Conservation (phyloP, 257 asterid species). For the Galeopsis tetrahit region DNA sequence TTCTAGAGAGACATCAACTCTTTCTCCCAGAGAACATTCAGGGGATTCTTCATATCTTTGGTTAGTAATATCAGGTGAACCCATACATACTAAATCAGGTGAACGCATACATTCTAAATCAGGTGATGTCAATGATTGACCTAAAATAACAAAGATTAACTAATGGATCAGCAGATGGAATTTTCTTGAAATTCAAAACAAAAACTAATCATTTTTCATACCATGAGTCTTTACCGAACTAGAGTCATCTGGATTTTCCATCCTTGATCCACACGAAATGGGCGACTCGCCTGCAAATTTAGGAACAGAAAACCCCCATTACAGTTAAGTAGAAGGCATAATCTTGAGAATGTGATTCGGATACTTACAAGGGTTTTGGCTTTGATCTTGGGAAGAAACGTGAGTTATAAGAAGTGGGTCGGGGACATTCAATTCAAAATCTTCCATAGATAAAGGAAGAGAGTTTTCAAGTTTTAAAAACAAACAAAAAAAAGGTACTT, state of each 20-base stretch:
- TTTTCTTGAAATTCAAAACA: slow-evolving; percentile 38
- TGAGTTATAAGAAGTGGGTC: slow-evolving; percentile 84
- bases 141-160: slow-evolving; percentile 42
- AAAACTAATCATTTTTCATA: slow-evolving; percentile 25
- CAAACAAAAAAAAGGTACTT: slow-evolving; percentile 29
- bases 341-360: slow-evolving; percentile 33
- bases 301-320: slow-evolving; percentile 24
- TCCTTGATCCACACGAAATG: slow-evolving; percentile 39
- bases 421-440: slow-evolving; percentile 66
- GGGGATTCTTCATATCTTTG: slow-evolving; percentile 68
- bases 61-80: slow-evolving; percentile 71
- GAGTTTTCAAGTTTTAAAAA: slow-evolving; percentile 48
- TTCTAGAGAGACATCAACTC: slow-evolving; percentile 76
- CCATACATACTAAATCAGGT: slow-evolving; percentile 83
- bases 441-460: slow-evolving; percentile 57
- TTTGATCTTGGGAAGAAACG: slow-evolving; percentile 54
- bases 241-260: slow-evolving; percentile 47
- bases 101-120: slow-evolving; percentile 72
- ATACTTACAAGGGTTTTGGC: slow-evolving; percentile 47
- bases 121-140: slow-evolving; percentile 70
- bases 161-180: slow-evolving; percentile 18
- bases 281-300: slow-evolving; percentile 48
- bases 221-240: slow-evolving; percentile 58
- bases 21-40: slow-evolving; percentile 40
- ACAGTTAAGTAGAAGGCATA: background rate